Evolutionary conservation across 208 protist species (phyloP).

Genomic region (Trichomonas vaginalis): DNA sequence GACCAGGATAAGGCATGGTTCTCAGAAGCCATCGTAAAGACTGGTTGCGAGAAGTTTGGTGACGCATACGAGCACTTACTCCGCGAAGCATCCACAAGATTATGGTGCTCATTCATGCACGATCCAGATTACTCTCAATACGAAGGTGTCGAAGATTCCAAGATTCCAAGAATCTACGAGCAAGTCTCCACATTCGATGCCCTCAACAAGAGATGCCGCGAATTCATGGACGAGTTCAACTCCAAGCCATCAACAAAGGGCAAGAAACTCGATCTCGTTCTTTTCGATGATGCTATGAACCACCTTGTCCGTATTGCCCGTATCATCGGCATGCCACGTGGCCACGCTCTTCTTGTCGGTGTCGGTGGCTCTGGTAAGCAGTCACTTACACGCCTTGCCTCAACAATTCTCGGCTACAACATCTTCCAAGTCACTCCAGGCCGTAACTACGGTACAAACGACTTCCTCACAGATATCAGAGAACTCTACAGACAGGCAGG

Average conservation of each 20-base stretch:
- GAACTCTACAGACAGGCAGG: slow-evolving; percentile 42
- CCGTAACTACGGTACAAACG: slow-evolving; percentile 44
- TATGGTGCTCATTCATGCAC: slow-evolving; percentile 37
- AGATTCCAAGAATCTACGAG: slow-evolving; percentile 69
- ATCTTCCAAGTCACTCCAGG: slow-evolving; percentile 53
- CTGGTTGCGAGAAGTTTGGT: slow-evolving; percentile 39
- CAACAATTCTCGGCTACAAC: slow-evolving; percentile 46
- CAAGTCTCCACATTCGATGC: slow-evolving; percentile 58
- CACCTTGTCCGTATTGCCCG: slow-evolving; percentile 55
- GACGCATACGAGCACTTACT: background rate
- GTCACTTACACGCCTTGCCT: slow-evolving; percentile 51
- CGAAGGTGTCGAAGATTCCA: slow-evolving; percentile 24
- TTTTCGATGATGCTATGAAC: slow-evolving; percentile 60
- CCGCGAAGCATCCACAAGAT: background rate
- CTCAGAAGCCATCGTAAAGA: slow-evolving; percentile 60
- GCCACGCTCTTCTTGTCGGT: slow-evolving; percentile 56
- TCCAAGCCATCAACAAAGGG: slow-evolving; percentile 38
- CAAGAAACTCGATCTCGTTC: slow-evolving; percentile 50
- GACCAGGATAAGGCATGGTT: slow-evolving; percentile 80
- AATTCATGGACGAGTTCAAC: slow-evolving; percentile 51
- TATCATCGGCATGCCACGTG: slow-evolving; percentile 46
- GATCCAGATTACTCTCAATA: slow-evolving; percentile 14
- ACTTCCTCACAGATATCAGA: slow-evolving; percentile 52
- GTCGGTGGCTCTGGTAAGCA: slow-evolving; percentile 57
- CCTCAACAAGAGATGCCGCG: slow-evolving; percentile 45